These are phyloP conservation scores for Trypanosoma conorhini DNA, from an alignment of 208 protist species.

Conservation along the genomic window DNA sequence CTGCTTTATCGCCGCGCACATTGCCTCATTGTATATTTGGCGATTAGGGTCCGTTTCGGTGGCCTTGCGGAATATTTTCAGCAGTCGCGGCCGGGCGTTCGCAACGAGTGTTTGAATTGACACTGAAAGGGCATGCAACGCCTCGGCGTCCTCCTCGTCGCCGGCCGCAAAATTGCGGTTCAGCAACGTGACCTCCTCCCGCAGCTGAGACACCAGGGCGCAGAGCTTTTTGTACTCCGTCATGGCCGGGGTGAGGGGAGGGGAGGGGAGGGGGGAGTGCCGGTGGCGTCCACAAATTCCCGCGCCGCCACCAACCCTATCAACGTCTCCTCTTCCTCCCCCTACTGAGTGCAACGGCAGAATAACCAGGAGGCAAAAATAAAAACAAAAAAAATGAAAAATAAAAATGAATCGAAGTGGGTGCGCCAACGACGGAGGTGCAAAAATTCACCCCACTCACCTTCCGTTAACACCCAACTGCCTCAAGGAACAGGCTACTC, in stretches of 20 bases:
- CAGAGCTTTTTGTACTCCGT: constrained; percentile 77
- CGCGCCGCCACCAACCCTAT: not conserved
- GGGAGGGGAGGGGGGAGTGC: not conserved
- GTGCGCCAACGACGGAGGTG: not conserved
- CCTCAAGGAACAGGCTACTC: not conserved
- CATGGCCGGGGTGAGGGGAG: constrained; percentile 27
- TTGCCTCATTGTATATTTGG: constrained; percentile 90
- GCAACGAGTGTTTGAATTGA: constrained; percentile 30
- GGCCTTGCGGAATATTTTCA: constrained; percentile 70
- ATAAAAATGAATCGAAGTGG: not conserved
- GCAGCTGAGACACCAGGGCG: constrained; percentile 35
- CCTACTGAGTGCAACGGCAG: not conserved
- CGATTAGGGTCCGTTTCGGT: constrained; percentile 76
- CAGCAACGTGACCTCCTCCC: constrained; percentile 27
- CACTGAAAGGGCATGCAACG: constrained; percentile 22
- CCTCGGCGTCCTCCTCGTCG: constrained; percentile 8
- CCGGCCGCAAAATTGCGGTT: constrained; percentile 17
- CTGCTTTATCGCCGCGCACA: constrained; percentile 83
- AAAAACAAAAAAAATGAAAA: too few species aligned
- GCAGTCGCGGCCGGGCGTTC: constrained; percentile 43
- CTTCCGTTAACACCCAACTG: constrained; percentile 1
- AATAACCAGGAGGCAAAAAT: not conserved
- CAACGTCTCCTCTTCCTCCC: not conserved
- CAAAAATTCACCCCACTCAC: not conserved
- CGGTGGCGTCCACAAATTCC: not conserved